Evolutionary conservation across 768 basidiomycete genomes (phyloP).

Genomic region (Trametes cinnabarina): DNA sequence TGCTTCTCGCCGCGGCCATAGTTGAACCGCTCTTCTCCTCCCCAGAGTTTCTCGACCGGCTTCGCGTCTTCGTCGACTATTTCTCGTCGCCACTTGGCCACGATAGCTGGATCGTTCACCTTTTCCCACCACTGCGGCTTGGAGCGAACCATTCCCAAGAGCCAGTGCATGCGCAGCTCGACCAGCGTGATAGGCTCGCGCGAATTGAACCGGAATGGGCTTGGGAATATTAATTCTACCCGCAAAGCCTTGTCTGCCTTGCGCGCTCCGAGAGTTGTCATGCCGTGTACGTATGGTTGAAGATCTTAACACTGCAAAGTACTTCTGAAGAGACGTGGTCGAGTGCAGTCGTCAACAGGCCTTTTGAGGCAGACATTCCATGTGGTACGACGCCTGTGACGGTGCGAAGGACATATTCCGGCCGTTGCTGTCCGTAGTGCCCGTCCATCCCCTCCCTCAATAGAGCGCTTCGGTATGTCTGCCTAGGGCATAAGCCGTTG

Average conservation of each 20-base stretch:
- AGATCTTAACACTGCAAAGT: too few relatives aligned
- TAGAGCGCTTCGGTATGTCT: too few relatives aligned
- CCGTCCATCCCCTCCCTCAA: too few relatives aligned
- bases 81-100: not conserved
- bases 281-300: not conserved
- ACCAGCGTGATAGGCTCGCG: not conserved
- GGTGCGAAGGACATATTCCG: too few relatives aligned
- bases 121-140: constrained; percentile 4
- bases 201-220: not conserved
- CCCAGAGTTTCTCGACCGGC: not conserved
- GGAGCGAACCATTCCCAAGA: not conserved
- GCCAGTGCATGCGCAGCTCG: constrained; percentile 3
- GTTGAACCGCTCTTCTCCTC: not conserved
- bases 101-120: not conserved
- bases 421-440: too few relatives aligned
- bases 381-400: too few relatives aligned
- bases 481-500: too few relatives aligned
- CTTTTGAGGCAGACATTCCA: too few relatives aligned
- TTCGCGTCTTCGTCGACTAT: constrained; percentile 1
- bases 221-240: not conserved
- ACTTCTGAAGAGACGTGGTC: too few relatives aligned
- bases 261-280: not conserved
- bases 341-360: too few relatives aligned
- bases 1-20: not conserved
- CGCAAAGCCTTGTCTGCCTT: not conserved